Conservation (phyloP, 2,329 filamentous ascomycete genomes). For the Beauveria caledonica region DNA sequence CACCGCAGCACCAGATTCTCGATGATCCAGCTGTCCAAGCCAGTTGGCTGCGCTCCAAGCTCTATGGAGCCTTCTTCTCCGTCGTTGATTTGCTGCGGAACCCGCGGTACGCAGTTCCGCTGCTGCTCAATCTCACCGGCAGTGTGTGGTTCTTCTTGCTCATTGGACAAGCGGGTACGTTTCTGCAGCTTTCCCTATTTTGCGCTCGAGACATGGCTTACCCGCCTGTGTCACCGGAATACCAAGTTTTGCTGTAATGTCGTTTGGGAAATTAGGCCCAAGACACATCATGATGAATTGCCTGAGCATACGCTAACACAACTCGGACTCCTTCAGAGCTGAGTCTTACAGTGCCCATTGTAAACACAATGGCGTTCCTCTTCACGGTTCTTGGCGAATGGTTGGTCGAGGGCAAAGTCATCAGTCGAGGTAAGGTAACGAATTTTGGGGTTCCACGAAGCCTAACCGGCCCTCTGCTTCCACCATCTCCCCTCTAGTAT, state of each 20-base stretch:
- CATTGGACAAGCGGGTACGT: constrained; percentile 80
- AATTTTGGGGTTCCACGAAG: neutral
- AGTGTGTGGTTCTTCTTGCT: constrained; percentile 95
- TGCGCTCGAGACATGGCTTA: neutral
- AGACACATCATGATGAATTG: neutral
- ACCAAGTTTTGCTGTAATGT: neutral
- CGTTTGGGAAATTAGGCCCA: neutral
- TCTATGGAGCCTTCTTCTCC: constrained; percentile 61
- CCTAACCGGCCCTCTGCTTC: neutral
- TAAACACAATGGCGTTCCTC: constrained; percentile 89
- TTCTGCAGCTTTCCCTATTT: neutral
- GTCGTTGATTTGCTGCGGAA: constrained; percentile 71
- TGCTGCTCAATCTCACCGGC: constrained; percentile 83
- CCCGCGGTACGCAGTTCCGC: constrained; percentile 74
- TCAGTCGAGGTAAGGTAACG: constrained; percentile 58
- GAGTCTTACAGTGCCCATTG: constrained; percentile 88
- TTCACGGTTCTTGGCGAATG: constrained; percentile 93
- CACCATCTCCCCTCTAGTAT: neutral
- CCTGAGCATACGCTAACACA: neutral
- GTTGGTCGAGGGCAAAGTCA: constrained; percentile 88
- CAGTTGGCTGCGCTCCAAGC: constrained; percentile 54
- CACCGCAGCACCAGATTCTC: constrained; percentile 49
- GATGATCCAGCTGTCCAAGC: constrained; percentile 40
- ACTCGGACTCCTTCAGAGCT: constrained; percentile 50
- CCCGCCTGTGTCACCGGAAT: neutral